Evolutionary conservation across 495 filamentous ascomycete genomes (phyloP).

Genomic region (Hypoxylon cercidicola): DNA sequence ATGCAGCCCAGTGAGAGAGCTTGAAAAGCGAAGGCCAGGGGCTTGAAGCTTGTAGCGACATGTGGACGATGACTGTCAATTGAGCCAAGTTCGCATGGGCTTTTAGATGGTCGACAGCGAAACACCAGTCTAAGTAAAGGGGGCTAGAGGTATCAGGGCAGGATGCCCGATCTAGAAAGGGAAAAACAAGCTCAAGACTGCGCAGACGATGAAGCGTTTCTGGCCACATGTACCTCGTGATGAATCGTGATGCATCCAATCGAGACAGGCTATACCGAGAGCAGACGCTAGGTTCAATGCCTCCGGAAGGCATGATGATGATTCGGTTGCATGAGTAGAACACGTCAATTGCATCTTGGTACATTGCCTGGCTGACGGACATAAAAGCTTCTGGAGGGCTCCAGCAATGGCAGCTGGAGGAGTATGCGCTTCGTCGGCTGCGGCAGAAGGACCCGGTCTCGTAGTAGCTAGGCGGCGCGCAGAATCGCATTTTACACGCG

Average conservation of each 20-base stretch:
- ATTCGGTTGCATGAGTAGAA: conserved; percentile 13
- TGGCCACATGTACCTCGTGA: conserved; percentile 5
- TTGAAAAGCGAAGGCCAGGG: neutral
- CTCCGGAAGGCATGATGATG: neutral
- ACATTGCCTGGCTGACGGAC: conserved; percentile 4
- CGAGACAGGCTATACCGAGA: neutral
- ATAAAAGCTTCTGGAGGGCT: neutral
- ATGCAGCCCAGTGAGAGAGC: neutral
- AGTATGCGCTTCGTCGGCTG: neutral
- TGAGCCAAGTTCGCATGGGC: neutral
- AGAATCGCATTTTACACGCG: neutral
- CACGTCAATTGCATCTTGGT: conserved; percentile 8
- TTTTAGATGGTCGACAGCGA: conserved; percentile 7
- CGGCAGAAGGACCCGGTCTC: neutral
- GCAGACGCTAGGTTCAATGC: neutral
- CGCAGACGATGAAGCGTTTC: conserved; percentile 3
- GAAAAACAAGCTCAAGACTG: conserved; percentile 10
- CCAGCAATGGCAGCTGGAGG: conserved; percentile 10
- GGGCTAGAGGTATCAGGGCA: neutral
- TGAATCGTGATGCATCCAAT: conserved; percentile 2
- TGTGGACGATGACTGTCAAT: neutral
- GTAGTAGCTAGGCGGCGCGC: neutral
- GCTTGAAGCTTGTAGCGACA: neutral
- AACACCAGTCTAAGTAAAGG: neutral
- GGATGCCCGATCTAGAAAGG: neutral